Conservation (phyloP, 495 filamentous ascomycete genomes). For the Aspergillus affinis region DNA sequence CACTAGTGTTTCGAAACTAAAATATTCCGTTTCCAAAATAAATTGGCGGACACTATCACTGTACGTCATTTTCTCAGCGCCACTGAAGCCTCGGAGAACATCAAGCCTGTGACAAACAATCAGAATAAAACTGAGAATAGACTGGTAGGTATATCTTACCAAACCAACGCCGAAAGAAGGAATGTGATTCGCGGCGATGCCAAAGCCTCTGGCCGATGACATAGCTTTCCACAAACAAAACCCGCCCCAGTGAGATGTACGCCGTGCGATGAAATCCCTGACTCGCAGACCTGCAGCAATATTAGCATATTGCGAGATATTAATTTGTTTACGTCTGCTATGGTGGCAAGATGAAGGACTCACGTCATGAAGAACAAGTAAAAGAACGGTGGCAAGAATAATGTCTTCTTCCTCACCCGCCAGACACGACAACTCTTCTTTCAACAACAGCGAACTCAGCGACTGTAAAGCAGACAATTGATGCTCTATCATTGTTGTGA, state of each 20-base stretch:
- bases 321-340: not conserved
- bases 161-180: conserved; percentile 6
- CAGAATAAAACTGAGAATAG: not conserved
- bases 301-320: not conserved
- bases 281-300: conserved; percentile 6
- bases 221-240: conserved; percentile 4
- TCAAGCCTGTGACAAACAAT: not conserved
- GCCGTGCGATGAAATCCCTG: conserved; percentile 14
- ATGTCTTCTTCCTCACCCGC: conserved; percentile 4
- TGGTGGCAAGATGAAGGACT: not conserved
- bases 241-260: conserved; percentile 8
- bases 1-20: conserved; percentile 9
- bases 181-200: not conserved
- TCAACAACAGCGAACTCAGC: conserved; percentile 7
- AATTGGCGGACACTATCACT: not conserved
- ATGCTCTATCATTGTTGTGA: conserved; percentile 9
- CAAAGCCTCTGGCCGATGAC: not conserved
- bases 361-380: conserved; percentile 10
- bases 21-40: not conserved
- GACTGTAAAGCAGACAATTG: conserved; percentile 10
- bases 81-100: conserved; percentile 3
- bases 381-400: conserved; percentile 5
- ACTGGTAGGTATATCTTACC: not conserved
- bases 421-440: conserved; percentile 11
- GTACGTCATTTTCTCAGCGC: conserved; percentile 3